Conservation (phyloP, 2,329 filamentous ascomycete genomes). For the Colletotrichum cuscutae region DNA sequence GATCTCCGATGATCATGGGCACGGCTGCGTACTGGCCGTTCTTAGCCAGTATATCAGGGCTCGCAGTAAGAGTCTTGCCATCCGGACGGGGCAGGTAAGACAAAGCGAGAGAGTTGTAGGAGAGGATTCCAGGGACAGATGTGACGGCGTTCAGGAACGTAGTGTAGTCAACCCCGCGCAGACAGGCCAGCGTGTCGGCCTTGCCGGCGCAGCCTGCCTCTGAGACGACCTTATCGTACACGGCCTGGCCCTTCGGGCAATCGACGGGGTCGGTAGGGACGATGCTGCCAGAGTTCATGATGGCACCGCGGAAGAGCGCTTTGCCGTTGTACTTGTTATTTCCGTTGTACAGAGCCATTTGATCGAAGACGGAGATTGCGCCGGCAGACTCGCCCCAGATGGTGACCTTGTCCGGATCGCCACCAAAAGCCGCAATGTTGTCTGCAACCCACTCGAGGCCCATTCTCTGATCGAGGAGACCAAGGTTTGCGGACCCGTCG, state of each 20-base stretch:
- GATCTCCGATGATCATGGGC: conserved; percentile 71
- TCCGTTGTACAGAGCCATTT: conserved; percentile 70
- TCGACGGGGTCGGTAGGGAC: conserved; percentile 64
- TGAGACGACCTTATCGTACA: conserved; percentile 62
- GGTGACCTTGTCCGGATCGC: conserved; percentile 71
- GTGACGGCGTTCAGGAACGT: conserved; percentile 66
- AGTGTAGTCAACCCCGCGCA: conserved; percentile 62
- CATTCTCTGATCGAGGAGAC: conserved; percentile 69
- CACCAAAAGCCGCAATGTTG: conserved; percentile 73
- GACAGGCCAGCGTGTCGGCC: conserved; percentile 61
- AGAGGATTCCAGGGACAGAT: conserved; percentile 66
- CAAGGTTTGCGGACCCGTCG: conserved; percentile 67
- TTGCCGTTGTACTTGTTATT: conserved; percentile 72
- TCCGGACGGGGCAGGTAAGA: conserved; percentile 73
- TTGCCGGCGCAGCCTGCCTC: conserved; percentile 64
- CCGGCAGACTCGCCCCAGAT: conserved; percentile 73
- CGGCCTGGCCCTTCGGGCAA: conserved; percentile 63
- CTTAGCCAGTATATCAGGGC: conserved; percentile 60
- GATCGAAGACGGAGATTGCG: conserved; percentile 70
- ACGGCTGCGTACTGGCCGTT: conserved; percentile 64
- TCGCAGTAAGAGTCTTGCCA: conserved; percentile 60
- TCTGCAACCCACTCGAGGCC: conserved; percentile 72
- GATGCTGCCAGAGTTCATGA: conserved; percentile 70
- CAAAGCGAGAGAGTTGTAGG: conserved; percentile 67
- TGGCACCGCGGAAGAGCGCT: conserved; percentile 70